Base-by-base conservation (phyloP, 306 rosid genomes). In the Castanea mollissima region DNA sequence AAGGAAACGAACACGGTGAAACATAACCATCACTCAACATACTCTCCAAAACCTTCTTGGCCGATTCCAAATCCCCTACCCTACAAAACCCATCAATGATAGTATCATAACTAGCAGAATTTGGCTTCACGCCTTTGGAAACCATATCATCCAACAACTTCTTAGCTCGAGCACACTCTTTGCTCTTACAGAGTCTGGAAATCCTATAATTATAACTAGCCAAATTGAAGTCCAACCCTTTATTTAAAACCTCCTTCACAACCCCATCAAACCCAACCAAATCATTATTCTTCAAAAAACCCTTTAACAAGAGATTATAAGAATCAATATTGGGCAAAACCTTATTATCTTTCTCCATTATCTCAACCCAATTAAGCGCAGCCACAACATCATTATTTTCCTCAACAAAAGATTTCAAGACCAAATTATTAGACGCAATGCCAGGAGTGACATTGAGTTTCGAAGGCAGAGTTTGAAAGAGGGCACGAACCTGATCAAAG, bases 21-120 rank as follows among this genome's bases (percentile, higher is more conserved):
- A 49, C 54, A 49, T 49, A 49, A 11, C 54, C 54, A 49, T 49
- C 54, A 1, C 54, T 49, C 54, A 13, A 49, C 54, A 49, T 49
- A 49, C 16, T 49, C 54, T 12, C 54, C 54, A 49, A 12, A 49
- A 49, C 54, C 54, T 49, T 49, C 15, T 49, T 49, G 54, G 54
- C 54, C 54, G 54, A 78, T 38, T 78, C 81, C 4, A 78, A 69
- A 70, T 78, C 81, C 76, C 81, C 81, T 25, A 78, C 74, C 32
- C 9, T 56, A 54, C 76, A 29, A 51, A 69, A 78, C 13, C 81
- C 81, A 71, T 57, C 27, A 29, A 78, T 78, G 69, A 78, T 78
- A 16, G 76, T 14, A 70, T 69, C 52, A 71, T 78, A 78, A 32
- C 70, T 23, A 56, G 34, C 12, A 25, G 76, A 56, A 54, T 78